Conservation (phyloP, 495 filamentous ascomycete genomes). For the Penicillium dipodomyicola region DNA sequence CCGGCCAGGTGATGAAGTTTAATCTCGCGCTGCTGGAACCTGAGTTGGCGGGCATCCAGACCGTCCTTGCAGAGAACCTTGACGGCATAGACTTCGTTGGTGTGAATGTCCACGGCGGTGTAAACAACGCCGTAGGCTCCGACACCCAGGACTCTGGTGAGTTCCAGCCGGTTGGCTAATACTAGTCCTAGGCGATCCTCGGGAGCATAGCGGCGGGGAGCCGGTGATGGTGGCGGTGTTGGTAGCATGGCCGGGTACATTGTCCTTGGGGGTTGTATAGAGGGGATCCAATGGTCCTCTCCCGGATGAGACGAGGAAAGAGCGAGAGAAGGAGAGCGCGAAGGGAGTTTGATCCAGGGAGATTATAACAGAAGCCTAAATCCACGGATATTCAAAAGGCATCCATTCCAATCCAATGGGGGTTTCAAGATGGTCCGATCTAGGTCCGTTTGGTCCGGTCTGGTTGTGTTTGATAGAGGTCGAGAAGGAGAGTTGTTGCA, state of each 20-base stretch:
- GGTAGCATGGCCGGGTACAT: slow-evolving; percentile 56
- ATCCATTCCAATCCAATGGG: slow-evolving; percentile 15
- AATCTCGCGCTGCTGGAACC: slow-evolving; percentile 93
- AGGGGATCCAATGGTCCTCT: slow-evolving; percentile 20
- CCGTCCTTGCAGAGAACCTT: slow-evolving; percentile 94
- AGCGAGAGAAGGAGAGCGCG: not conserved
- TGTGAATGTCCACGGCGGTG: slow-evolving; percentile 83
- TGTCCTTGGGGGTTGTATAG: slow-evolving; percentile 20
- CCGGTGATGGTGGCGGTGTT: slow-evolving; percentile 58
- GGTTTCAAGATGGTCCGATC: slow-evolving; percentile 1
- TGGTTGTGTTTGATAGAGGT: slow-evolving; percentile 11
- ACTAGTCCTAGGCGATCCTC: slow-evolving; percentile 86
- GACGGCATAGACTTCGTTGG: slow-evolving; percentile 81
- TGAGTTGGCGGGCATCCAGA: slow-evolving; percentile 79
- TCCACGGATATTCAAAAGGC: slow-evolving; percentile 13
- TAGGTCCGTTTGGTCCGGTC: slow-evolving; percentile 10
- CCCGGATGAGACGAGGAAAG: slow-evolving; percentile 2
- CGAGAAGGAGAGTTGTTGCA: slow-evolving; percentile 9
- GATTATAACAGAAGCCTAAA: slow-evolving; percentile 9
- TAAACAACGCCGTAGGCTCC: slow-evolving; percentile 98
- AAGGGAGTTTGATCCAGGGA: slow-evolving; percentile 9
- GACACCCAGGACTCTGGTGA: slow-evolving; percentile 82
- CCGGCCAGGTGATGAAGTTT: slow-evolving; percentile 85
- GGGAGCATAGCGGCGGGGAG: slow-evolving; percentile 55
- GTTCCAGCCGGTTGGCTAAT: slow-evolving; percentile 76